Evolutionary conservation across 2,329 filamentous ascomycete species (phyloP).

Genomic region (Cryphonectria carpinicola): DNA sequence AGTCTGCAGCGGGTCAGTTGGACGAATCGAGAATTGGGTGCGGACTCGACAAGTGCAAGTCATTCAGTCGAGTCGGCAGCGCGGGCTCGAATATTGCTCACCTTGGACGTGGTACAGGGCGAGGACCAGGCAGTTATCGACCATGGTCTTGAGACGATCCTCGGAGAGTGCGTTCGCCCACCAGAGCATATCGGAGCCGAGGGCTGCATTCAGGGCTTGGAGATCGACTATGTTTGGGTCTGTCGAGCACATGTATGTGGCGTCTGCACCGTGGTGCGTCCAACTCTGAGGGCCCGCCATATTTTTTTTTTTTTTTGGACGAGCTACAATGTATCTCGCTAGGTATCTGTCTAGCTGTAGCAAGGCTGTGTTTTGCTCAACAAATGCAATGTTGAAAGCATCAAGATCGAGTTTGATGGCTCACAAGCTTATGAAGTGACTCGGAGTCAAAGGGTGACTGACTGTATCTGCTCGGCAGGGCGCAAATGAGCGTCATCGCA

Average conservation of each 20-base stretch:
- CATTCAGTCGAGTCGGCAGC: slow-evolving; percentile 6
- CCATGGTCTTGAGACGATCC: slow-evolving; percentile 51
- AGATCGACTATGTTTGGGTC: slow-evolving; percentile 60
- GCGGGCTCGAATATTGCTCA: slow-evolving; percentile 18
- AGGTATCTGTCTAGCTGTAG: not conserved
- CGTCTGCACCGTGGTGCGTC: slow-evolving; percentile 43
- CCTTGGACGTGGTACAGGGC: slow-evolving; percentile 52
- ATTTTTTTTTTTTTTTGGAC: too few species aligned
- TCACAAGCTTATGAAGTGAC: not conserved
- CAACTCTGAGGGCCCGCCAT: slow-evolving; percentile 42
- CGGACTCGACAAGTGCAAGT: slow-evolving; percentile 11
- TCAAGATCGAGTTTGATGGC: not conserved
- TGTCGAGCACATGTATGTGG: slow-evolving; percentile 64
- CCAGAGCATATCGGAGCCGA: slow-evolving; percentile 61
- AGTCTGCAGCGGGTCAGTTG: not conserved
- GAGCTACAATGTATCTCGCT: not conserved
- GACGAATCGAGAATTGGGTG: not conserved
- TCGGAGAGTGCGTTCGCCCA: slow-evolving; percentile 61
- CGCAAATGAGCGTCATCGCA: not conserved
- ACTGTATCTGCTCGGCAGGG: not conserved
- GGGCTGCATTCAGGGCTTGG: slow-evolving; percentile 57
- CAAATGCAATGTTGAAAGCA: not conserved
- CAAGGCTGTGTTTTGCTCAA: not conserved
- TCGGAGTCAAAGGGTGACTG: not conserved
- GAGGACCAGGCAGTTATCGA: slow-evolving; percentile 63